These are phyloP conservation scores for Clonostachys sp. DNA, from an alignment of 2,329 filamentous ascomycete genomes.

Conservation along the genomic window DNA sequence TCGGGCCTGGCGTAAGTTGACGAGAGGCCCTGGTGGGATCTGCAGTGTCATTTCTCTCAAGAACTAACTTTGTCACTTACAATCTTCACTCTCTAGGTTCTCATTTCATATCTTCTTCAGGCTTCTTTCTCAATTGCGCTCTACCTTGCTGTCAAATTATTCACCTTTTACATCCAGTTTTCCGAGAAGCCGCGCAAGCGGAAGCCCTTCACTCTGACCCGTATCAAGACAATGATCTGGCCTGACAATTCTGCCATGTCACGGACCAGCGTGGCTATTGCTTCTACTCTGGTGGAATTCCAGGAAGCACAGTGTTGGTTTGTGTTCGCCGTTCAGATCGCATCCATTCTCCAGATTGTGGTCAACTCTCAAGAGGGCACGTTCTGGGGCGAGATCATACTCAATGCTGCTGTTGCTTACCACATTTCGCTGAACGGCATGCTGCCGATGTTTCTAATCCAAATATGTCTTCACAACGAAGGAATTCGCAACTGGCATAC, in stretches of 20 bases:
- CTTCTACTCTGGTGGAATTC: slow-evolving; percentile 32
- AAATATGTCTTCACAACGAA: slow-evolving; percentile 29
- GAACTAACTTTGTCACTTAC: neutral
- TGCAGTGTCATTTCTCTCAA: neutral
- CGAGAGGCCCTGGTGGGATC: slow-evolving; percentile 16
- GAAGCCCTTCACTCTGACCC: slow-evolving; percentile 14
- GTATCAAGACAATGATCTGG: slow-evolving; percentile 29
- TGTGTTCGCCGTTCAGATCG: slow-evolving; percentile 31
- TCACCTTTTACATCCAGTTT: slow-evolving; percentile 25
- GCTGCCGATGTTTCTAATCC: slow-evolving; percentile 28
- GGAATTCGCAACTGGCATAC: slow-evolving; percentile 34
- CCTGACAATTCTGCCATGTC: slow-evolving; percentile 26
- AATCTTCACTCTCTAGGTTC: slow-evolving; percentile 14
- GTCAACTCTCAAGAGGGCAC: slow-evolving; percentile 32
- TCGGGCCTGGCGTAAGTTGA: slow-evolving; percentile 26
- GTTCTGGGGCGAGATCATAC: slow-evolving; percentile 31
- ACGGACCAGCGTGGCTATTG: slow-evolving; percentile 30
- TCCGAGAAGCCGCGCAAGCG: slow-evolving; percentile 14
- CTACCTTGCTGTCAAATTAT: slow-evolving; percentile 25
- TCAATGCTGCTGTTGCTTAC: slow-evolving; percentile 28
- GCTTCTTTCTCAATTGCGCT: slow-evolving; percentile 25
- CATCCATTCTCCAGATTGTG: slow-evolving; percentile 31
- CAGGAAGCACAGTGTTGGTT: slow-evolving; percentile 33
- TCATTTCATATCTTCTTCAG: slow-evolving; percentile 31
- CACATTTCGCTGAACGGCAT: slow-evolving; percentile 29